Base-by-base conservation (phyloP, 805 yeast species). In the Gaillardinia entomophila region DNA sequence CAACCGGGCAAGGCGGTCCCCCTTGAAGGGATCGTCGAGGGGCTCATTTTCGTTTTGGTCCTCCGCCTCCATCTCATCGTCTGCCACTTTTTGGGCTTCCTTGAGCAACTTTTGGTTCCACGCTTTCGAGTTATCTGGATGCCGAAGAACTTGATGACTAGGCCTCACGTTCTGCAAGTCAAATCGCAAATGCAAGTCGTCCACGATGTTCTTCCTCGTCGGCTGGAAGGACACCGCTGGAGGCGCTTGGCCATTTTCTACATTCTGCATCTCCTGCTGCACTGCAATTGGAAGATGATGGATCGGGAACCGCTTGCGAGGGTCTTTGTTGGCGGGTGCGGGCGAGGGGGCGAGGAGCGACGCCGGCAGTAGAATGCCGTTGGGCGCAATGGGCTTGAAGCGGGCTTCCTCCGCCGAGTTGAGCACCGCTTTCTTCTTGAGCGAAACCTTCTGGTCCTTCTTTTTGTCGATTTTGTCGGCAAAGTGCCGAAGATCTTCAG, bases 401-500 rank as follows among this genome's bases (percentile, higher is more conserved):
- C 18, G 12, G 3, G 32, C 30, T 2, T 34, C 40, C 4, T 22
- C 15, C 2, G 42, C 41, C 4, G 44, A 33, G 8, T 31, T 34
- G 8, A 38, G 18, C 3, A 42, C 33, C 2, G 43, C 38, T 13
- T 34, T 42, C 27, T 36, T 43, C 27, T 44, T 44, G 28, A 36
- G 20, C 13, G 38, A 35, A 26, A 28, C 33, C 2, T 38, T 45
- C 3, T 45, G 26, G 6, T 28, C 39, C 11, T 43, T 42, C 15
- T 41, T 43, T 16, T 27, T 29, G 22, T 19, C 22, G 22, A 19
- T 19, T 10, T 19, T 19, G 4, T 29, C 20, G 7, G 27, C 59
- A 37, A 46, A 63, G 28, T 62, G 67, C 36, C 61, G 62, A 35
- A 79, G 56, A 35, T 77, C 73, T 4, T 71, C 66, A 1, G 86